These are phyloP conservation scores for Omphalotus guepiniiformis DNA, from an alignment of 768 basidiomycete genomes.

Conservation along the genomic window DNA sequence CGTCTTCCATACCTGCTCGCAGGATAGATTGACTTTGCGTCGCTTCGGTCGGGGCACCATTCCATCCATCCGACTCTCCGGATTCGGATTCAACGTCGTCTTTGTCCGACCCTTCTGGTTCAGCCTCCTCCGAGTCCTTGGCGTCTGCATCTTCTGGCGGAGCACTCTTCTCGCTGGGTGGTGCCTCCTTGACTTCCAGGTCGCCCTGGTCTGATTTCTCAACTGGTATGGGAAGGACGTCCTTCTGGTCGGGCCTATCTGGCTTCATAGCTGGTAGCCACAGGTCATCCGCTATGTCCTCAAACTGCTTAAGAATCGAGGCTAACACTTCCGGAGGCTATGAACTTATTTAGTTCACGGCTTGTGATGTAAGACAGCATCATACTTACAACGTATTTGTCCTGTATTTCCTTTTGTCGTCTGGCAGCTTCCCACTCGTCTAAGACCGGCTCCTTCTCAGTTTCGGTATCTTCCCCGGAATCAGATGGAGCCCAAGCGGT, in stretches of 20 bases:
- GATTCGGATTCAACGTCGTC: too few relatives aligned
- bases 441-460: slow-evolving; percentile 23
- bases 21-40: background rate
- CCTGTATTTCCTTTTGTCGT: slow-evolving; percentile 52
- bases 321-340: slow-evolving; percentile 71
- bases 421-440: slow-evolving; percentile 72
- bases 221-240: too few relatives aligned
- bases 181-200: too few relatives aligned
- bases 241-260: background rate
- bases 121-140: background rate
- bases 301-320: slow-evolving; percentile 49
- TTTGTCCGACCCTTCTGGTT: background rate
- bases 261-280: slow-evolving; percentile 36
- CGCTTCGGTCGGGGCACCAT: background rate
- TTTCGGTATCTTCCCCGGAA: slow-evolving; percentile 14
- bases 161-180: too few relatives aligned
- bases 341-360: too few relatives aligned
- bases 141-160: background rate
- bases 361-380: too few relatives aligned
- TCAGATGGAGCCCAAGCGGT: slow-evolving; percentile 34
- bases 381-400: slow-evolving; percentile 58
- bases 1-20: slow-evolving; percentile 43
- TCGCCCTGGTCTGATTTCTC: background rate
- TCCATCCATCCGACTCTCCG: background rate
- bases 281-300: slow-evolving; percentile 45